A percentile compares a stretch with the other conserved stretches of the same genome.
Evolutionary conservation across 106 monocot species (phyloP).

Genomic region (Platanthera zijinensis): DNA sequence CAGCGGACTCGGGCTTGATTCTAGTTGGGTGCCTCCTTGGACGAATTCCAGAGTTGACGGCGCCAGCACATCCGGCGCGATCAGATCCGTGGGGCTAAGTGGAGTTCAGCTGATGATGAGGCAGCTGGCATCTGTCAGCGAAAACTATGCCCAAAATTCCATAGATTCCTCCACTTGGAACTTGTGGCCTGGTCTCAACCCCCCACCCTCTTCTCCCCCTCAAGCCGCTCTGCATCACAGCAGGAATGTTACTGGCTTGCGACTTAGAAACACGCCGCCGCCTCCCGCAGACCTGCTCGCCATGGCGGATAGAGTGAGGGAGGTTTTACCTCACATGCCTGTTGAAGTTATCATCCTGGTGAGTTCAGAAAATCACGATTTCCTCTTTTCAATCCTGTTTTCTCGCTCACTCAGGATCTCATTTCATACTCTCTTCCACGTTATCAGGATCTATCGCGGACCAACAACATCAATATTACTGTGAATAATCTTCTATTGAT

Average conservation of each 20-base stretch:
- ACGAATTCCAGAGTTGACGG: conserved; percentile 38
- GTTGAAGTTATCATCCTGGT: conserved; percentile 95
- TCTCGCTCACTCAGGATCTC: background rate
- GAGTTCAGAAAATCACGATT: background rate
- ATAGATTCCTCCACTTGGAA: conserved; percentile 54
- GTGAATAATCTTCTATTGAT: conserved; percentile 78
- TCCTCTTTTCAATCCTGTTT: background rate
- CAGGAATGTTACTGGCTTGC: conserved; percentile 30
- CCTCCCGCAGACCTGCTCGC: conserved; percentile 40
- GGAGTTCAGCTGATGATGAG: conserved; percentile 98
- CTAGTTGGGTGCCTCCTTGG: conserved; percentile 48
- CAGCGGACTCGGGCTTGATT: conserved; percentile 56
- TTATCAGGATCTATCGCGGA: conserved; percentile 54
- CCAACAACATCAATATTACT: conserved; percentile 66
- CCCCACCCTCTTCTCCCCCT: conserved; percentile 18
- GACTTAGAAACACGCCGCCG: conserved; percentile 43
- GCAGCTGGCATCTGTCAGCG: conserved; percentile 70
- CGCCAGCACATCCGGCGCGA: conserved; percentile 48
- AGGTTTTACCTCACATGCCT: conserved; percentile 90
- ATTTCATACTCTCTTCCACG: background rate
- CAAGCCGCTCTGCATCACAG: conserved; percentile 21
- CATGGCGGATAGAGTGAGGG: conserved; percentile 81
- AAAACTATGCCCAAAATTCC: conserved; percentile 46
- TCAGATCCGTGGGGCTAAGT: conserved; percentile 54
- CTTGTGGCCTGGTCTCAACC: conserved; percentile 41